Evolutionary conservation across 2,329 filamentous ascomycete genomes (phyloP).

Genomic region (Bisporella sp.): DNA sequence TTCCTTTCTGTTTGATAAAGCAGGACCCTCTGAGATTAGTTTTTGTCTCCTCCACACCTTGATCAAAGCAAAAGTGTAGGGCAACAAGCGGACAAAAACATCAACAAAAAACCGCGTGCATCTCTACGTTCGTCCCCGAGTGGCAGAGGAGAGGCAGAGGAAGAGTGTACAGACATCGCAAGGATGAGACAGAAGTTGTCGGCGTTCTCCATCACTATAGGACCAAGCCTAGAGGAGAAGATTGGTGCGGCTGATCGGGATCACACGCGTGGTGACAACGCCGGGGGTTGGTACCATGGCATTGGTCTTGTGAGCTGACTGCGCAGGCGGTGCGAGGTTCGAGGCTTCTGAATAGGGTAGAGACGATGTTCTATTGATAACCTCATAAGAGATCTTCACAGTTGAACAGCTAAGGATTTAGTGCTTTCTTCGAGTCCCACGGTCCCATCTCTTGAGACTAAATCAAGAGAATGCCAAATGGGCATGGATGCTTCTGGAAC

Average conservation of each 20-base stretch:
- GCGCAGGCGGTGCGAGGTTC: conserved; percentile 22
- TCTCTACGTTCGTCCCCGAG: conserved; percentile 37
- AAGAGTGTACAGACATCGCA: conserved; percentile 17
- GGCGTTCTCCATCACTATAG: conserved; percentile 27
- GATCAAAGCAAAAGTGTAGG: conserved; percentile 41
- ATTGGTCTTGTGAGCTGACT: conserved; percentile 39
- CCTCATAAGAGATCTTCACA: not conserved
- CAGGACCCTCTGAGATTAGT: conserved; percentile 85
- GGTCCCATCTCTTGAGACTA: conserved; percentile 20
- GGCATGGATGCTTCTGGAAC: conserved; percentile 21
- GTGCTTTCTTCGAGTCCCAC: conserved; percentile 8
- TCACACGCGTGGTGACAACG: conserved; percentile 36
- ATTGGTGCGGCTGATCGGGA: conserved; percentile 62
- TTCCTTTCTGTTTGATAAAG: conserved; percentile 69
- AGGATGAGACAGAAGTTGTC: conserved; percentile 22
- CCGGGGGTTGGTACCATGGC: conserved; percentile 45
- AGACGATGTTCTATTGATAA: conserved; percentile 32
- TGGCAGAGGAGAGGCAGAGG: conserved; percentile 25
- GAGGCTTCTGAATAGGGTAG: conserved; percentile 32
- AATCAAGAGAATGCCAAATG: conserved; percentile 9
- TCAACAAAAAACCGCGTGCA: conserved; percentile 82
- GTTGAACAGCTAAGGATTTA: too few relatives aligned
- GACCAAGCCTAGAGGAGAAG: conserved; percentile 41
- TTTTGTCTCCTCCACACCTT: conserved; percentile 79
- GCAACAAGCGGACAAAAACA: conserved; percentile 82